Evolutionary conservation across 1,139 yeast genomes (phyloP), one percentile per base, ranked within the genome.

Genomic region (Pneumocystis wakefieldiae): DNA sequence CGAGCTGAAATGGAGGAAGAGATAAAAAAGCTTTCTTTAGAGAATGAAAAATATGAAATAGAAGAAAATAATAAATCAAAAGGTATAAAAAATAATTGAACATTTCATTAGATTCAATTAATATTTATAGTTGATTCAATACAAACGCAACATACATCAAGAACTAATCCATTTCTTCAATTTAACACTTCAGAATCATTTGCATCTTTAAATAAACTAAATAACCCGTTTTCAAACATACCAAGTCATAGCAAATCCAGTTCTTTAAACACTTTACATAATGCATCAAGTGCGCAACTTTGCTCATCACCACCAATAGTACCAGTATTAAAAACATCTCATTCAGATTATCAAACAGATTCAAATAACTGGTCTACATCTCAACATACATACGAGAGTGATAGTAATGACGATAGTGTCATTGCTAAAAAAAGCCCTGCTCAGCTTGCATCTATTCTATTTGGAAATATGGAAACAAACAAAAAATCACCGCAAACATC

Each of bases 391-490:
- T 63, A 62, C 55, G 65, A 64, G 14, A 62, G 61, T 59, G 61
- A 60, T 60, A 64, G 61, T 17, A 29, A 55, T 17, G 62, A 57
- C 2, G 38, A 39, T 24, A 39, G 59, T 12, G n/a, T 14, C 28
- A 39, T 24, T 37, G 15, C 42, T 29, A 57, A 24, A 57, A 37
- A 19, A 10, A 37, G 29, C 8, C 41, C 42, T 24, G 29, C 59
- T 39, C 80, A 81, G 64, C 77, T 84, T 65, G 87, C 88, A 1
- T 82, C 83, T 67, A 74, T 83, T 70, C 75, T 84, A 64, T 83
- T 84, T 71, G 85, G 87, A 1, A 82, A 85, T 2, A 82, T 83
- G 85, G 78, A 81, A 8, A 61, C 66, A 2, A 58, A 7, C 28
- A 41, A 58, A 39, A 14, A 10, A 61, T 48, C 36, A 19, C 63